These are phyloP conservation scores for Phytopythium montanum DNA, from an alignment of 352 stramenopile species.

Conservation along the genomic window DNA sequence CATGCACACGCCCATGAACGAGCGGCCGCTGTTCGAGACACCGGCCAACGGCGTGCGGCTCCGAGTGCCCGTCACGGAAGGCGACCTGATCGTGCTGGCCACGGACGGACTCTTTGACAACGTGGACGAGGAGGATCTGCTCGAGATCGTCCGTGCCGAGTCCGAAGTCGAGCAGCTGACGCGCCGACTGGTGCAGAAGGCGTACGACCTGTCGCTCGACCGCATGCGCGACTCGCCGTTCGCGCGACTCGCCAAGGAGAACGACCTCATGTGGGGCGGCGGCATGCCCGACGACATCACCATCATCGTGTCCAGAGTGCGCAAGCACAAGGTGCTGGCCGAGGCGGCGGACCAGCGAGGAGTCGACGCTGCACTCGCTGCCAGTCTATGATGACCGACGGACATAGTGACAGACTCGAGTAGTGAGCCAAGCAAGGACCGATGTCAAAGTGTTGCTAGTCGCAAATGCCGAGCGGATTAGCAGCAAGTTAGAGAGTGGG, in stretches of 20 bases:
- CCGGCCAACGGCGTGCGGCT: conserved; percentile 89
- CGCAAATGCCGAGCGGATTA: conserved; percentile 2
- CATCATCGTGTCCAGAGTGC: conserved; percentile 65
- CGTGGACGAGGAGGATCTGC: conserved; percentile 80
- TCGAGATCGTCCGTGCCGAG: conserved; percentile 67
- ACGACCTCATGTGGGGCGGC: conserved; percentile 96
- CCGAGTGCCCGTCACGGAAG: conserved; percentile 90
- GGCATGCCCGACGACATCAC: conserved; percentile 92
- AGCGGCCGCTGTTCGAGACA: conserved; percentile 90
- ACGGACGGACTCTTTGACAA: conserved; percentile 98
- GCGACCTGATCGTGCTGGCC: conserved; percentile 95
- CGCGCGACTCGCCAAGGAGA: conserved; percentile 96
- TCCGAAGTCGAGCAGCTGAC: conserved; percentile 70
- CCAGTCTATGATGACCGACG: not conserved
- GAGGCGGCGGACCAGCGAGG: conserved; percentile 19
- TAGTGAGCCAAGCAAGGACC: not conserved
- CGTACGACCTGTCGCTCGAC: conserved; percentile 92
- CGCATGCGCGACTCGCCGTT: conserved; percentile 92
- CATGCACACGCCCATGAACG: conserved; percentile 50
- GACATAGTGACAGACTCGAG: not conserved
- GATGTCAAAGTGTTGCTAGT: not conserved
- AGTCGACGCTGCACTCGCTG: conserved; percentile 10
- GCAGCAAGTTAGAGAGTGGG: not conserved
- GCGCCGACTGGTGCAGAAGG: conserved; percentile 76
- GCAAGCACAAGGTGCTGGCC: conserved; percentile 35